These are phyloP conservation scores for Lagenidium giganteum DNA, from an alignment of 352 stramenopile species.

Conservation along the genomic window DNA sequence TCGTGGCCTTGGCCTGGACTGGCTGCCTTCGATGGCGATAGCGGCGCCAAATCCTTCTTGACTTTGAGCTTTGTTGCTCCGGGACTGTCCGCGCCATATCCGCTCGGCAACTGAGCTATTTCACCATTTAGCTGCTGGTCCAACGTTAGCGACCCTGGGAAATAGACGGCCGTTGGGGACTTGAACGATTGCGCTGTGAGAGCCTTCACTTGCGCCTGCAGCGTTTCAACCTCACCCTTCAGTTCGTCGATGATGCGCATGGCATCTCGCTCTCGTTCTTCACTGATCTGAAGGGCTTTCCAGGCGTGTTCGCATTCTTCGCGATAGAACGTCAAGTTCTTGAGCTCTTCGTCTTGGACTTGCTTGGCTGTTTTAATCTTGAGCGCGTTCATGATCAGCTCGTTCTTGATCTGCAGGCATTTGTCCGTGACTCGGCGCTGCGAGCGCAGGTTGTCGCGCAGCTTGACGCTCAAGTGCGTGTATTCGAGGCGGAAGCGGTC, in stretches of 20 bases:
- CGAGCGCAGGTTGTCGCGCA: conserved; percentile 44
- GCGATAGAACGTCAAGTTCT: conserved; percentile 63
- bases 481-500: conserved; percentile 65
- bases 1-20: no score
- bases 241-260: conserved; percentile 68
- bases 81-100: no score
- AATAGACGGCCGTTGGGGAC: no score
- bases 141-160: no score
- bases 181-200: not conserved
- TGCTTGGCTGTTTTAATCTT: conserved; percentile 53
- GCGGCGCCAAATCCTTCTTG: not conserved
- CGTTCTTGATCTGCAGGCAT: conserved; percentile 66
- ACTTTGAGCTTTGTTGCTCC: not conserved
- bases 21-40: not conserved
- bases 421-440: conserved; percentile 63
- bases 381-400: conserved; percentile 50
- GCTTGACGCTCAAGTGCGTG: conserved; percentile 39
- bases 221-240: conserved; percentile 45
- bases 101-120: no score
- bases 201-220: conserved; percentile 47
- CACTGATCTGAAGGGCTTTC: conserved; percentile 46
- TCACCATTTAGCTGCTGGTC: no score
- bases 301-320: conserved; percentile 71
- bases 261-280: conserved; percentile 53
- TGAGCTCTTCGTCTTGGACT: conserved; percentile 65